Evolutionary conservation across 441 rosid genomes (phyloP).

Genomic region (Omphalea diandra): DNA sequence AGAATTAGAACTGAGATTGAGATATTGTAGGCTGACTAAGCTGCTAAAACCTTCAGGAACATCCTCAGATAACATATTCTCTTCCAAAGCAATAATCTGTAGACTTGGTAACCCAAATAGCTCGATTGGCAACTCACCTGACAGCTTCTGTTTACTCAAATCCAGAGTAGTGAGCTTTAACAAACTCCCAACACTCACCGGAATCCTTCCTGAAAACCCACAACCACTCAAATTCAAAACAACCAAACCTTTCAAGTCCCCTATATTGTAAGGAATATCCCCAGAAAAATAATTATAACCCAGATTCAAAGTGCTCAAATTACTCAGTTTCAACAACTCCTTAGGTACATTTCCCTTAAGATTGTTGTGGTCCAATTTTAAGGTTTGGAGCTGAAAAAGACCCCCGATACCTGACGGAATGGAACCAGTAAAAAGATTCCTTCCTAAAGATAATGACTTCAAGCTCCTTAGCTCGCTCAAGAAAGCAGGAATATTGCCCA

Average conservation of each 20-base stretch:
- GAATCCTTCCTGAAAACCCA: constrained; percentile 8
- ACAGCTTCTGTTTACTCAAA: constrained; percentile 6
- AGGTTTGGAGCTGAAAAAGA: neutral
- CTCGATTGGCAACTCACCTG: constrained; percentile 3
- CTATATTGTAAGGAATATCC: neutral
- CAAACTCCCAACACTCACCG: constrained; percentile 4
- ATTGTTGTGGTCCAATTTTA: neutral
- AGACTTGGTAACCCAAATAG: constrained; percentile 7
- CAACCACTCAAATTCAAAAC: constrained; percentile 13
- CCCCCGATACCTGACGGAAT: neutral
- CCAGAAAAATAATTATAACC: constrained; percentile 7
- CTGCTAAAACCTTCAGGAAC: constrained; percentile 15
- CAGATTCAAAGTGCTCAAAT: constrained; percentile 1
- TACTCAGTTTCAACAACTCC: neutral
- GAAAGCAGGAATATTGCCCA: constrained; percentile 1
- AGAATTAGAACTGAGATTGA: neutral
- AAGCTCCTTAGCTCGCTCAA: neutral
- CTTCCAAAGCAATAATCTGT: constrained; percentile 8
- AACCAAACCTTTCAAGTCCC: neutral
- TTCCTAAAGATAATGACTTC: constrained; percentile 3
- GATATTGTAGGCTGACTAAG: constrained; percentile 3
- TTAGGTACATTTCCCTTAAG: neutral
- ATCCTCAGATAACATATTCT: constrained; percentile 1
- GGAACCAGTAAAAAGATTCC: neutral
- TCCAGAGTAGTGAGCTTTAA: neutral